phyloP scores from a whole-genome alignment of 2,329 filamentous ascomycete genomes.

The Aspergillus spinulosporus region DNA sequence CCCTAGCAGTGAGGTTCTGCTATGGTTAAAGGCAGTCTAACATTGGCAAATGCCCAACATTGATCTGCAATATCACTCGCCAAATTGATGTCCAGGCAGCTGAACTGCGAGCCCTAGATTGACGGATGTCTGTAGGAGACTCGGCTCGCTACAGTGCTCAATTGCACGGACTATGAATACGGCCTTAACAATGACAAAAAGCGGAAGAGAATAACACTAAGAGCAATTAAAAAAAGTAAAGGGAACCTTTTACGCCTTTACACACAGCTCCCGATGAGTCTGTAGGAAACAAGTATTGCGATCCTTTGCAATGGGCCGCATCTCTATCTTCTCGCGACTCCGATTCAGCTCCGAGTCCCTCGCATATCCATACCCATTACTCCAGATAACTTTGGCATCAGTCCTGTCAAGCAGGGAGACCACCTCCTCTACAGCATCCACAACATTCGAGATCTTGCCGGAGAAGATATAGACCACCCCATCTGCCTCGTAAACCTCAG shows the following conservation, averaged over 20 bases:
- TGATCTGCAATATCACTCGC: too few species aligned
- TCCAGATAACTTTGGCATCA: not conserved
- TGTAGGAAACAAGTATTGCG: constrained; percentile 5
- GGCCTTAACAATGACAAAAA: too few species aligned
- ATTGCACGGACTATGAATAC: too few species aligned
- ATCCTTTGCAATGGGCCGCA: not conserved
- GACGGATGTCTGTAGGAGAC: too few species aligned
- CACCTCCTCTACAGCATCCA: constrained; percentile 7
- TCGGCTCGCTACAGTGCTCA: too few species aligned
- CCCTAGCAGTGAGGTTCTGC: too few species aligned
- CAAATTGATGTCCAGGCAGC: too few species aligned
- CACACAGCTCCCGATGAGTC: not conserved
- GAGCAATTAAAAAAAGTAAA: not conserved
- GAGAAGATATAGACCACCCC: constrained; percentile 12
- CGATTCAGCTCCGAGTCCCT: constrained; percentile 2
- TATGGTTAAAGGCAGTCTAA: too few species aligned
- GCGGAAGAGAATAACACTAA: too few species aligned
- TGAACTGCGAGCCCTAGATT: too few species aligned
- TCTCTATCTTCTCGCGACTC: not conserved
- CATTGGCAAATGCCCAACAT: too few species aligned
- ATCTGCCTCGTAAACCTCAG: constrained; percentile 5
- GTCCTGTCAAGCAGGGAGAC: not conserved
- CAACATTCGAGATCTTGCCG: constrained; percentile 11
- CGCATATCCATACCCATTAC: not conserved
- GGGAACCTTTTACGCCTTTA: not conserved